These are phyloP conservation scores for Erysimum cheiri DNA, from an alignment of 441 rosid genomes.

Conservation along the genomic window DNA sequence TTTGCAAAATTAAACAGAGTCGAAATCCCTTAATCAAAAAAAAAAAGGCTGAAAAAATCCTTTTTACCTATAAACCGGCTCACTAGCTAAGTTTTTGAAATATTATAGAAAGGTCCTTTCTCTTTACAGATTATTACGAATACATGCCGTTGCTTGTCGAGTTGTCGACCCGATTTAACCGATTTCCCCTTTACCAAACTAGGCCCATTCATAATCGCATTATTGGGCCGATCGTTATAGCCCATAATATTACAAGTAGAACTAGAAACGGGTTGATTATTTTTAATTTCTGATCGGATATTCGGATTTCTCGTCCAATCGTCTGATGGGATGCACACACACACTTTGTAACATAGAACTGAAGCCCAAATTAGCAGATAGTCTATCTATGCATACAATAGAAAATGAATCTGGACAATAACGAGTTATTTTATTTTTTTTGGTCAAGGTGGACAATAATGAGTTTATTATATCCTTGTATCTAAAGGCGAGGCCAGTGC, in stretches of 20 bases:
- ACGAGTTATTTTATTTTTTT: too few relatives aligned
- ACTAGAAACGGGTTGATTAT: neutral
- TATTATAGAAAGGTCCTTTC: neutral
- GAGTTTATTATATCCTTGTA: too few relatives aligned
- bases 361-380: neutral
- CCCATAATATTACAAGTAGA: neutral
- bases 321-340: neutral
- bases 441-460: too few relatives aligned
- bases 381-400: neutral
- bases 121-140: slow-evolving; percentile 10
- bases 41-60: neutral
- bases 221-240: neutral
- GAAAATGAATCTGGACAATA: neutral
- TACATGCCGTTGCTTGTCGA: neutral
- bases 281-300: neutral
- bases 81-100: neutral
- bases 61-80: slow-evolving; percentile 22
- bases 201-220: neutral
- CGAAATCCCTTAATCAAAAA: too few relatives aligned
- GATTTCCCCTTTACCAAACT: slow-evolving; percentile 1
- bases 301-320: neutral
- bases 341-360: neutral
- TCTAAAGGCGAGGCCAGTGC: too few relatives aligned
- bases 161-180: neutral
- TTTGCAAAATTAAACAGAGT: neutral